A percentile compares a stretch with the other conserved stretches of the same genome.
phyloP scores from a whole-genome alignment of 164 flowering plant species.

The Nymphaea colorata region DNA sequence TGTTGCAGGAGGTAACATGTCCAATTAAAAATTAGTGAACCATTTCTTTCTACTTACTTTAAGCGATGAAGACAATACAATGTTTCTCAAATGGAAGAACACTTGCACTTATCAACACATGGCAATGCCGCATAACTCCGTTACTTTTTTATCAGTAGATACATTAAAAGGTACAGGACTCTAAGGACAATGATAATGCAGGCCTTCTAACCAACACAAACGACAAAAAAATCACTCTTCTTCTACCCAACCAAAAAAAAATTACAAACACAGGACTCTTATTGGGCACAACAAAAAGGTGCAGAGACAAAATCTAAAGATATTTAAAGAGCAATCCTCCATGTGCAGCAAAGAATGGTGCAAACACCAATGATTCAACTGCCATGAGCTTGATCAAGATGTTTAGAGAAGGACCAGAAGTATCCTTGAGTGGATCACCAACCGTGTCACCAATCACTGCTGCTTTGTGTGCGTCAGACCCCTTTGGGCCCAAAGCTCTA shows the following conservation, averaged over 20 bases:
- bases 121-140: background rate
- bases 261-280: background rate
- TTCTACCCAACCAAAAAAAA: background rate
- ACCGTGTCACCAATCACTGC: constrained; percentile 24
- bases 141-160: background rate
- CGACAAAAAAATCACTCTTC: background rate
- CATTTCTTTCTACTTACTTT: background rate
- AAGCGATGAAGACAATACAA: background rate
- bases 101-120: background rate
- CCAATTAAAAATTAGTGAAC: background rate
- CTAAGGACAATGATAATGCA: background rate
- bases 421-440: constrained; percentile 24
- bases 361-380: constrained; percentile 23
- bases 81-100: background rate
- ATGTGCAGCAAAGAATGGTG: constrained; percentile 22
- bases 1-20: background rate
- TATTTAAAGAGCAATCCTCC: constrained; percentile 17
- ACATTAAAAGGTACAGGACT: background rate
- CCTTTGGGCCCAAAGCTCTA: constrained; percentile 18
- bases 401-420: constrained; percentile 28
- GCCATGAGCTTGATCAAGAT: constrained; percentile 25
- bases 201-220: background rate
- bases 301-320: constrained; percentile 1
- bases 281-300: background rate
- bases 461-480: constrained; percentile 17